A percentile compares a stretch with the other conserved stretches of the same genome.
These are phyloP conservation scores for Aphanomyces astaci DNA, from an alignment of 352 stramenopile species.

Conservation along the genomic window DNA sequence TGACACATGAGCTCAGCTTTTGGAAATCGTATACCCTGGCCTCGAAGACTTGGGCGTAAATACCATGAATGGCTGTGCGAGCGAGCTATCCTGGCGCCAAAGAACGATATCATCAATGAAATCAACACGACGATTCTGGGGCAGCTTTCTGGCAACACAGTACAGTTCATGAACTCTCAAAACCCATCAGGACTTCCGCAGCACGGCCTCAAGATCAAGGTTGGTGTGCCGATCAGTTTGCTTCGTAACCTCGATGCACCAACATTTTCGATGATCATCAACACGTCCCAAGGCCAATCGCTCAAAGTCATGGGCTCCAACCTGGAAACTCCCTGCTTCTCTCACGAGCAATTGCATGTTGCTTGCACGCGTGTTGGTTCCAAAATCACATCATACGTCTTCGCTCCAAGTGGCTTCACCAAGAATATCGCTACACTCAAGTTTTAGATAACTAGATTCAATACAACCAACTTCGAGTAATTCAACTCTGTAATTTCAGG, in stretches of 20 bases:
- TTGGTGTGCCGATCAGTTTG: constrained; percentile 21
- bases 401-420: not conserved
- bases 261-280: constrained; percentile 27
- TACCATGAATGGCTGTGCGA: not conserved
- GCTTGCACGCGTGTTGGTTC: constrained; percentile 18
- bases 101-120: not conserved
- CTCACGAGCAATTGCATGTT: constrained; percentile 25
- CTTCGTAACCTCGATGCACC: constrained; percentile 24
- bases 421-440: constrained; percentile 14
- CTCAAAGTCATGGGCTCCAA: constrained; percentile 23
- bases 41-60: not conserved
- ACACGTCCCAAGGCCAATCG: constrained; percentile 27
- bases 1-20: not conserved
- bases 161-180: constrained; percentile 25
- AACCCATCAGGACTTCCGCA: constrained; percentile 21
- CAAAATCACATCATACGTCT: not conserved
- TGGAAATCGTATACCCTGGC: not conserved
- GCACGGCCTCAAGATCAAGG: constrained; percentile 25
- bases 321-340: constrained; percentile 20
- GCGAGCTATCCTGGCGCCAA: not conserved
- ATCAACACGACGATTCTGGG: not conserved
- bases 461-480: not conserved
- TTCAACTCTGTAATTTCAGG: not conserved
- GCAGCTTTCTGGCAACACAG: constrained; percentile 13
- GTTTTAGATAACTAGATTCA: constrained; percentile 3